phyloP scores from a whole-genome alignment of 768 basidiomycete genomes.

The Amanita inopinata region DNA sequence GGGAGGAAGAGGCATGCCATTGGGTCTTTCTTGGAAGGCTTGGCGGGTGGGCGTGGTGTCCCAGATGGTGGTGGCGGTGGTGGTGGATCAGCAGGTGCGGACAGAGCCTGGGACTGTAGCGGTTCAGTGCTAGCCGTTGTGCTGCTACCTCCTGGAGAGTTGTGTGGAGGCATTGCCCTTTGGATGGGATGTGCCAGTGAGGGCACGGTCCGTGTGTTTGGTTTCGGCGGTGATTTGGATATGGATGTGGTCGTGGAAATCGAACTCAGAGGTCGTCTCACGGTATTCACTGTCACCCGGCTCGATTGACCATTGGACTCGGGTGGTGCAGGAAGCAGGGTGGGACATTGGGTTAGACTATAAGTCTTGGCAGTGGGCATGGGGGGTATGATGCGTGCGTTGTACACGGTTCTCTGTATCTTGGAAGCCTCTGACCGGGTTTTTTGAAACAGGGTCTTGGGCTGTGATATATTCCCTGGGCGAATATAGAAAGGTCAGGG shows the following conservation, averaged over 20 bases:
- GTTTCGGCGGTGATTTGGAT: constrained; percentile 3
- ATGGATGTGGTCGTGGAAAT: constrained; percentile 9
- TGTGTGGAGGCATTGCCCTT: constrained; percentile 12
- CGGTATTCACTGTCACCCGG: constrained; percentile 44
- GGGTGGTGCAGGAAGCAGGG: constrained; percentile 24
- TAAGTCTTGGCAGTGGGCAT: constrained; percentile 35
- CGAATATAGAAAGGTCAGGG: neutral
- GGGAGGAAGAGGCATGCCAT: constrained; percentile 62
- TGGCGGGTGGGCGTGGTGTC: constrained; percentile 26
- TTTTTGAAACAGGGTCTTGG: constrained; percentile 72
- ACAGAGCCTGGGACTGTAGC: constrained; percentile 8
- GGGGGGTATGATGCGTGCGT: constrained; percentile 42
- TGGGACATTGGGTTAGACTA: constrained; percentile 27
- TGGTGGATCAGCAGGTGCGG: constrained; percentile 12
- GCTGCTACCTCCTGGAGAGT: constrained; percentile 10
- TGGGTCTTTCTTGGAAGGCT: constrained; percentile 49
- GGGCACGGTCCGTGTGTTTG: constrained; percentile 12
- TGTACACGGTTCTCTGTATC: constrained; percentile 52
- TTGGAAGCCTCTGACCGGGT: constrained; percentile 62
- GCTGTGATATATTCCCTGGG: constrained; percentile 21
- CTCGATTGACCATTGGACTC: constrained; percentile 22
- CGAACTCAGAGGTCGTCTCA: constrained; percentile 25
- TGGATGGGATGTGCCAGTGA: constrained; percentile 12
- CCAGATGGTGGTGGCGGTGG: constrained; percentile 18
- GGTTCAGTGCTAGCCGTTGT: constrained; percentile 6